phyloP scores from a whole-genome alignment of 139 green algal species.

The Monoraphidium neglectum region DNA sequence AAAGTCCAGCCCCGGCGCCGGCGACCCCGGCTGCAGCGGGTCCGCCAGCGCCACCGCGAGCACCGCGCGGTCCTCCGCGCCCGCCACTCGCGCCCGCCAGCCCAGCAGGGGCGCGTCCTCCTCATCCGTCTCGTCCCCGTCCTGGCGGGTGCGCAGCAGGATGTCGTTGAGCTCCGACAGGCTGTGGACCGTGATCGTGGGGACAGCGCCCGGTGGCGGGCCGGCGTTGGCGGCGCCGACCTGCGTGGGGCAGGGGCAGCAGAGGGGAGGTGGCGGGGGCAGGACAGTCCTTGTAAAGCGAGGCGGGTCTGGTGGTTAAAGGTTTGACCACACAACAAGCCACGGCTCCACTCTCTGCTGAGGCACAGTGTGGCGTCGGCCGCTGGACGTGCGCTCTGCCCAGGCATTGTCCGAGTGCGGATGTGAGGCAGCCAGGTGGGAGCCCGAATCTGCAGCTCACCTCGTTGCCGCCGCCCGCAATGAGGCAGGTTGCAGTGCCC shows the following conservation, averaged over 20 bases:
- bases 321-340: no score
- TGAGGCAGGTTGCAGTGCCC: slow-evolving; percentile 68
- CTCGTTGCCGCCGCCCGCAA: slow-evolving; percentile 58
- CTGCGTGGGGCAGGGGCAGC: no score
- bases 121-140: not conserved
- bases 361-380: no score
- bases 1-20: slow-evolving; percentile 66
- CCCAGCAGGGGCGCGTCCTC: slow-evolving; percentile 32
- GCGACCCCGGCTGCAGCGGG: slow-evolving; percentile 30
- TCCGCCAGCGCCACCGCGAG: not conserved
- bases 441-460: slow-evolving; percentile 7
- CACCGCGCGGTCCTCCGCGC: slow-evolving; percentile 17
- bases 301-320: no score
- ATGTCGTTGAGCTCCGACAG: slow-evolving; percentile 46
- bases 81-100: slow-evolving; percentile 37
- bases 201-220: slow-evolving; percentile 51
- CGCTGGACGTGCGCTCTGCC: no score
- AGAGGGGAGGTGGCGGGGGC: no score
- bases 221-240: slow-evolving; percentile 10
- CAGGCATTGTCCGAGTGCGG: no score
- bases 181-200: slow-evolving; percentile 61
- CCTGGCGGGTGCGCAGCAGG: slow-evolving; percentile 13
- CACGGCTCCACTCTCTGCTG: no score
- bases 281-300: no score
- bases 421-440: no score